Base-by-base conservation (phyloP, 1,284 basidiomycete species). In the Clitocybe nebularis region DNA sequence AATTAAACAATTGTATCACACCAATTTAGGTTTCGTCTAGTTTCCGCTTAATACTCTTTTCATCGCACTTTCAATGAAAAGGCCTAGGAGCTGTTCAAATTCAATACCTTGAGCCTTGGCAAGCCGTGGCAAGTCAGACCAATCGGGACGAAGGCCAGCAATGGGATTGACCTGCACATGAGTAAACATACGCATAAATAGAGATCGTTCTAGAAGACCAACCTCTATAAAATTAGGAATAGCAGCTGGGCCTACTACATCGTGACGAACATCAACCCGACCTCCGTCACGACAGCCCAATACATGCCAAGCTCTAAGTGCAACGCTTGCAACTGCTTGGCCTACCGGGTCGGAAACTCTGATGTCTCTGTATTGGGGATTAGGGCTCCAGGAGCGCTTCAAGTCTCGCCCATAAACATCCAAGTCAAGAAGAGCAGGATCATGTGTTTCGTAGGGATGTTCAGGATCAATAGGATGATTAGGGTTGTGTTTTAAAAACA, bases 231-330 rank as follows among this genome's bases (percentile, higher is more conserved):
- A 45, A 20, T 56, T 52, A 1, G 48, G 45, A 9, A 48, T 36
- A 13, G 48, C 51, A 8, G 39, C 24, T 4, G 17, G 9, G 5
- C 36, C 46, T 9, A 43, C 46, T 26, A 23, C 10, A 35, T 49
- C 45, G 10, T 46, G 37, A 10, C 56, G 54, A 34, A 56, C 36
- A 30, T 56, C 54, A 11, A 57, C 28, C 9, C 56, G 44, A 5
- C 56, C 56, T 35, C 45, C 47, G 40, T 57, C 56, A 13, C 52
- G 47, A 30, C 56, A 54, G n/a, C 49, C 50, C 21, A 53, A 38
- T 5, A 44, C 25, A 28, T 23, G 43, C 47, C 49, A 56, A 9
- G 48, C 45, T 22, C 41, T 39, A 17, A 56, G 35, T n/a, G 55
- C 53, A 5, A 50, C 44, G 9, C 49, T 23, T 25, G 32, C 29